Conservation (phyloP, 2,329 filamentous ascomycete genomes). For the Phyllosticta ampelicida region DNA sequence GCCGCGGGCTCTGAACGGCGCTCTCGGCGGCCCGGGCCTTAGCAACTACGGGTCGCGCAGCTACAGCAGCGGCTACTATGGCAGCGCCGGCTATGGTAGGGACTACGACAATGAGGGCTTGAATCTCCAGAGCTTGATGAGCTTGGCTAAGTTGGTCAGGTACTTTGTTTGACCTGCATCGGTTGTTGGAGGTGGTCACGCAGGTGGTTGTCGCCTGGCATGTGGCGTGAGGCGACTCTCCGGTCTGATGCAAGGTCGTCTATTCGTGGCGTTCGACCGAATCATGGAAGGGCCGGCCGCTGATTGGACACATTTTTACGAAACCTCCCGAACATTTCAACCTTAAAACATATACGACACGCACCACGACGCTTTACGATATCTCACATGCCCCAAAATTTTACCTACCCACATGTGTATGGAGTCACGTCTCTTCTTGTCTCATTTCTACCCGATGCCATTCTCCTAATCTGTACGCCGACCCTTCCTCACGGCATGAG, state of each 20-base stretch:
- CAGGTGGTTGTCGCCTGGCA: background rate
- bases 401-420: background rate
- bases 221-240: background rate
- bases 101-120: constrained; percentile 12
- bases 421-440: background rate
- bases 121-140: constrained; percentile 9
- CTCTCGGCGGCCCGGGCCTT: constrained; percentile 20
- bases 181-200: background rate
- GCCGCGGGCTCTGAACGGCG: constrained; percentile 46
- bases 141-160: constrained; percentile 6
- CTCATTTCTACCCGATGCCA: too few relatives aligned
- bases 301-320: background rate
- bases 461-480: too few relatives aligned
- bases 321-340: background rate
- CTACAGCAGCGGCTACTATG: constrained; percentile 32
- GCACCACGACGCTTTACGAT: background rate
- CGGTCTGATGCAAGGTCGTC: background rate
- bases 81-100: constrained; percentile 33
- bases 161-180: constrained; percentile 5
- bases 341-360: background rate
- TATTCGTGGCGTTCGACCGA: background rate
- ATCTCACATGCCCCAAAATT: background rate
- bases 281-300: background rate
- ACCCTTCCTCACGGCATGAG: too few relatives aligned
- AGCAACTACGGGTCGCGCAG: constrained; percentile 14